These are phyloP conservation scores for Sparassis latifolia DNA, from an alignment of 1,284 basidiomycete species.

Conservation along the genomic window DNA sequence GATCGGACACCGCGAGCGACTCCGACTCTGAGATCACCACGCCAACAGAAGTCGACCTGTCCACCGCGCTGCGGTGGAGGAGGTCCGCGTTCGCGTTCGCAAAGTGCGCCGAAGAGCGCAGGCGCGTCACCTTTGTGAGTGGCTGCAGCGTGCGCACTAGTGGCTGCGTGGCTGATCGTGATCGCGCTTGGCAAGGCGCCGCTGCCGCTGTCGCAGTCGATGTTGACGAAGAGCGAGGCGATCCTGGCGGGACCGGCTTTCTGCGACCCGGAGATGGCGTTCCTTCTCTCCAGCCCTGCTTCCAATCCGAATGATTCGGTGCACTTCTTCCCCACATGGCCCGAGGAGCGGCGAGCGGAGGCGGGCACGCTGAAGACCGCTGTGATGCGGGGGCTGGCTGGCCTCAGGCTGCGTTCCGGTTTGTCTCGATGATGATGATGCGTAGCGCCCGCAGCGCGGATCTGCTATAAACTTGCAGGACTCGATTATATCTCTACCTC, in stretches of 20 bases:
- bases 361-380: neutral
- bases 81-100: no score
- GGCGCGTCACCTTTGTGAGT: neutral
- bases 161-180: neutral
- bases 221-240: neutral
- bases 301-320: slow-evolving; percentile 3
- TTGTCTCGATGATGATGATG: neutral
- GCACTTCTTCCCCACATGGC: slow-evolving; percentile 2
- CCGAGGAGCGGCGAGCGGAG: neutral
- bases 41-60: neutral
- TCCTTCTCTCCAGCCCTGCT: slow-evolving; percentile 3
- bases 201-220: neutral
- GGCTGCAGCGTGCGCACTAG: neutral
- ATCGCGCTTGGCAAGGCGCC: neutral
- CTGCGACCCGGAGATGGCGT: neutral
- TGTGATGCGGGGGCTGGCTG: neutral
- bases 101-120: neutral
- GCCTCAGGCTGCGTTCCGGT: neutral
- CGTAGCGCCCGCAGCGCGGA: no score
- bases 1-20: neutral
- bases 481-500: no score
- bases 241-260: neutral
- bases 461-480: no score
- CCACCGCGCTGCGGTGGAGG: no score
- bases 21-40: neutral